phyloP scores from a whole-genome alignment of 108 stramenopile genomes.

The Cyclostephanos invisitatus region DNA sequence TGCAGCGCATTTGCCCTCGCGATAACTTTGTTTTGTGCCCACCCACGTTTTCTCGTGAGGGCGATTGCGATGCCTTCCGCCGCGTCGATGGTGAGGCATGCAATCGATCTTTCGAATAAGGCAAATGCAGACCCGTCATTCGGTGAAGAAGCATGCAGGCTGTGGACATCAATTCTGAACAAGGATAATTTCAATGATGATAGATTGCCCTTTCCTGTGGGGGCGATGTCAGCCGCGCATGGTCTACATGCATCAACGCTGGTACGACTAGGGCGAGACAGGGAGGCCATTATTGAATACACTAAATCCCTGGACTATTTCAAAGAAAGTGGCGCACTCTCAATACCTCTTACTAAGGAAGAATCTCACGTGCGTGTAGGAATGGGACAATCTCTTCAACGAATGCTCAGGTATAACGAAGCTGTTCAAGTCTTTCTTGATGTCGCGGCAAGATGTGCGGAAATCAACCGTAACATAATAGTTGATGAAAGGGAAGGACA shows the following conservation, averaged over 20 bases:
- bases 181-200: background rate
- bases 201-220: constrained; percentile 3
- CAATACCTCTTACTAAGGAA: constrained; percentile 11
- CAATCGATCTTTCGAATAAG: constrained; percentile 23
- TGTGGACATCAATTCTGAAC: constrained; percentile 35
- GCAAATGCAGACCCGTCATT: constrained; percentile 35
- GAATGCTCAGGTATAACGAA: constrained; percentile 57
- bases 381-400: constrained; percentile 56
- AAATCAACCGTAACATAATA: background rate
- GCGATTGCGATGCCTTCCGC: constrained; percentile 9
- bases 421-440: constrained; percentile 38
- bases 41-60: background rate
- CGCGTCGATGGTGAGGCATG: constrained; percentile 4
- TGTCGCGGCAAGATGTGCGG: constrained; percentile 8
- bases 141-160: constrained; percentile 25
- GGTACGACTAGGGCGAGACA: constrained; percentile 63
- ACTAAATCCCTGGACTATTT: constrained; percentile 34
- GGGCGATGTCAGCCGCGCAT: constrained; percentile 23
- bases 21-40: no score
- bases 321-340: background rate
- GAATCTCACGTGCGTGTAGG: constrained; percentile 43
- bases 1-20: no score
- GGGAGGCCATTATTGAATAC: constrained; percentile 48
- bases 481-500: background rate
- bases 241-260: constrained; percentile 63